Conservation (phyloP, 352 stramenopile genomes). For the Phytophthora hybrid region DNA sequence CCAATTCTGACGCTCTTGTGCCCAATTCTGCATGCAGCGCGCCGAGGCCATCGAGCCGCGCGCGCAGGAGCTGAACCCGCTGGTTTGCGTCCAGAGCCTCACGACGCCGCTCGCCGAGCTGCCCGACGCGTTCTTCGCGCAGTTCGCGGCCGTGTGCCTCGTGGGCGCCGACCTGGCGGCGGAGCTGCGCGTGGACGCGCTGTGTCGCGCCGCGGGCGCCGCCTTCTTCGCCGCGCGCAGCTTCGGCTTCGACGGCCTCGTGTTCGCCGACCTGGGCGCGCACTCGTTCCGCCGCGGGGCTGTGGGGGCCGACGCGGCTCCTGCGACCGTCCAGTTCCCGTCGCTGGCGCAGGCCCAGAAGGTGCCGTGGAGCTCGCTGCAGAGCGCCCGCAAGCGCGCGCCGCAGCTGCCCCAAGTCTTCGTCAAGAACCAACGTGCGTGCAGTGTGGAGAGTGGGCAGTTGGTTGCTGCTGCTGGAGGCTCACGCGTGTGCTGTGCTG, state of each 20-base stretch:
- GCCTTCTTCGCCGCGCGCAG: conserved; percentile 80
- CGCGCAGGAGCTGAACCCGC: conserved; percentile 95
- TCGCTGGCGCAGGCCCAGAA: conserved; percentile 58
- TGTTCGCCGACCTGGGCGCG: conserved; percentile 81
- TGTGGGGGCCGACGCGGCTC: conserved; percentile 31
- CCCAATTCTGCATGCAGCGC: conserved; percentile 51
- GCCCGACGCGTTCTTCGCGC: conserved; percentile 79
- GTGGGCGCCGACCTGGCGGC: conserved; percentile 51
- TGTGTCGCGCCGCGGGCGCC: conserved; percentile 63
- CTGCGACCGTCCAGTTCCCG: conserved; percentile 61
- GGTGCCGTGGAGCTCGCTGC: conserved; percentile 67
- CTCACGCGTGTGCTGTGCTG: conserved; percentile 16
- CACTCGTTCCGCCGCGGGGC: conserved; percentile 73
- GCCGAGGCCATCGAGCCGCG: conserved; percentile 79
- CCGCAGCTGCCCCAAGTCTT: conserved; percentile 79
- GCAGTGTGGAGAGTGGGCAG: not conserved
- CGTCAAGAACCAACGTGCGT: conserved; percentile 80
- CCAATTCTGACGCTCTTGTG: conserved; percentile 4
- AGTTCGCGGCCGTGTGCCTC: conserved; percentile 90
- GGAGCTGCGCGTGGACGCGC: conserved; percentile 66
- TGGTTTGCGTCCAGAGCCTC: conserved; percentile 89
- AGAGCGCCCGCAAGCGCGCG: conserved; percentile 74
- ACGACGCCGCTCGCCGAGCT: conserved; percentile 62
- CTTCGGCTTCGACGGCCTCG: conserved; percentile 82
- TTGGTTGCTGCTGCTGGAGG: not conserved